Evolutionary conservation across 2,329 filamentous ascomycete species (phyloP).

Genomic region (Stachybotrys chartarum): DNA sequence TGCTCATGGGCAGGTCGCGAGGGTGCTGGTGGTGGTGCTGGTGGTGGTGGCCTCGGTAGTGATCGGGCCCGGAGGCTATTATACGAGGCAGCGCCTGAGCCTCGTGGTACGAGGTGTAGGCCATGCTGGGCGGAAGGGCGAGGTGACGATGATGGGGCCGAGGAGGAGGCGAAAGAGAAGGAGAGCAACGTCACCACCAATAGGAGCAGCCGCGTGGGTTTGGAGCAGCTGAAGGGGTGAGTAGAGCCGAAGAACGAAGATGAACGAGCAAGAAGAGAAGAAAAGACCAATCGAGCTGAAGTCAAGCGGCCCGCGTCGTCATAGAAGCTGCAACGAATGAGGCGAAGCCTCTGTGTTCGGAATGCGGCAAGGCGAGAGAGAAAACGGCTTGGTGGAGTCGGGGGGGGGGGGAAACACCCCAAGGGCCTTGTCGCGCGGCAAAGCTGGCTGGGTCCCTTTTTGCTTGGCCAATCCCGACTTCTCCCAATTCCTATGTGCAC

Average conservation of each 20-base stretch:
- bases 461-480: neutral
- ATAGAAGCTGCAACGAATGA: neutral
- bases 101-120: constrained; percentile 25
- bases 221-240: neutral
- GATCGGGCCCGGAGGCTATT: constrained; percentile 19
- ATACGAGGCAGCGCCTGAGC: constrained; percentile 27
- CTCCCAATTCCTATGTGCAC: neutral
- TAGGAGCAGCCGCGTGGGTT: neutral
- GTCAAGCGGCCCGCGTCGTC: neutral
- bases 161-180: neutral
- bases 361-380: neutral
- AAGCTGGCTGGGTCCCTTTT: neutral
- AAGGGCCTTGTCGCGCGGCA: neutral
- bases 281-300: neutral
- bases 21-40: constrained; percentile 11
- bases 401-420: too few relatives aligned
- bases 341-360: neutral
- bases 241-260: neutral
- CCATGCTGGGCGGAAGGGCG: constrained; percentile 18
- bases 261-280: too few relatives aligned
- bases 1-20: constrained; percentile 23
- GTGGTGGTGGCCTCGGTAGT: constrained; percentile 14
- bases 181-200: neutral
- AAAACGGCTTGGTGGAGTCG: neutral
- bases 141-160: neutral